phyloP scores from a whole-genome alignment of 257 asterid species.

The Striga asiatica region DNA sequence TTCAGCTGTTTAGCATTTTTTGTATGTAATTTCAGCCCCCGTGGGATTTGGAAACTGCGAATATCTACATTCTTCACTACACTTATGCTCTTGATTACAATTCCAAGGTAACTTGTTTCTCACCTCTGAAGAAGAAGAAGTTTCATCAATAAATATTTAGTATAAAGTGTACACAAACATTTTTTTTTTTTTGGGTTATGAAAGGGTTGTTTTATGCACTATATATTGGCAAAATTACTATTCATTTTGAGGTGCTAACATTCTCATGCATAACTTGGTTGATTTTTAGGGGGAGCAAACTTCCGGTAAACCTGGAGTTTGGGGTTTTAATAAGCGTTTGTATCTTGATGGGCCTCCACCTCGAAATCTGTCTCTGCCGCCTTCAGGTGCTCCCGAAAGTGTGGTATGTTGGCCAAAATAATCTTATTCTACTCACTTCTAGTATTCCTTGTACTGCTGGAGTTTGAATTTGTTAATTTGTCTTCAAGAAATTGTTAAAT shows the following conservation, averaged over 20 bases:
- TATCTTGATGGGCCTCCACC: conserved; percentile 35
- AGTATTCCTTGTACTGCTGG: background rate
- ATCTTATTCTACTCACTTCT: background rate
- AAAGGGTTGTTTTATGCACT: background rate
- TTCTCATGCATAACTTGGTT: background rate
- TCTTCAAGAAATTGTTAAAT: background rate
- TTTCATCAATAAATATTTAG: background rate
- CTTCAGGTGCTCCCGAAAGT: conserved; percentile 54
- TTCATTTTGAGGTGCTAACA: background rate
- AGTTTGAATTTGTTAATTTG: background rate
- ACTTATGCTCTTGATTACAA: conserved; percentile 61
- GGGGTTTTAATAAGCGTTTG: conserved; percentile 58
- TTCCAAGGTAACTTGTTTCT: too few species aligned
- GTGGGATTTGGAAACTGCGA: conserved; percentile 39
- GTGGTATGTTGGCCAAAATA: conserved; percentile 35
- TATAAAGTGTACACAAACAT: background rate
- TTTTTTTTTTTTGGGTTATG: background rate
- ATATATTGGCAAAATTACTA: background rate
- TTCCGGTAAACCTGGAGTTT: conserved; percentile 42
- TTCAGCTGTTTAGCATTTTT: background rate
- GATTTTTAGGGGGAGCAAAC: conserved; percentile 51
- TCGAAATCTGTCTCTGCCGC: conserved; percentile 53
- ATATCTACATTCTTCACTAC: conserved; percentile 47
- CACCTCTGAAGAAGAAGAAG: background rate
- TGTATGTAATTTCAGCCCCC: conserved; percentile 50